Conservation (phyloP, 129 eudicot genomes). For the Apium graveolens region DNA sequence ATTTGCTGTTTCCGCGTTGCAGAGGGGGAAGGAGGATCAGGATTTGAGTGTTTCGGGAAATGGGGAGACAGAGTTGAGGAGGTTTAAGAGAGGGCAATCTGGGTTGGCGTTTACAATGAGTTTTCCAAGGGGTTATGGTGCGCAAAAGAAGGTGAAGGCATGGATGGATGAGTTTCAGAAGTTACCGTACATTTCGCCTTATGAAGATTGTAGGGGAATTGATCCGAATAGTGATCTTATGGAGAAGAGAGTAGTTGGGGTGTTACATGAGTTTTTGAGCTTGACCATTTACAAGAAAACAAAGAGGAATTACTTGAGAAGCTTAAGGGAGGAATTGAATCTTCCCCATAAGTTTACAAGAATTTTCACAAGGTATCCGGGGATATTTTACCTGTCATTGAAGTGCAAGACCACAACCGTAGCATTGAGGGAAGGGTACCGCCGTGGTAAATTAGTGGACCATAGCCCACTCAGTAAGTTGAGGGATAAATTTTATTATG, state of each 20-base stretch:
- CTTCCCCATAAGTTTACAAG: constrained; percentile 88
- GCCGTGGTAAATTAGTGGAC: constrained; percentile 57
- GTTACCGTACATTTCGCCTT: constrained; percentile 82
- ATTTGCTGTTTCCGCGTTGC: constrained; percentile 58
- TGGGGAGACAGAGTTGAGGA: constrained; percentile 18
- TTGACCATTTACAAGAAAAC: constrained; percentile 90
- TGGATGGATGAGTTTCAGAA: constrained; percentile 99
- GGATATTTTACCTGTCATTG: constrained; percentile 77
- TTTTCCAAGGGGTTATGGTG: constrained; percentile 92
- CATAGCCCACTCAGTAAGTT: constrained; percentile 47
- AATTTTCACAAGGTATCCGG: constrained; percentile 80
- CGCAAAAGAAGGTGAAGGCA: constrained; percentile 78
- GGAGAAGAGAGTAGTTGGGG: constrained; percentile 90
- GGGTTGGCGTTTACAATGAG: constrained; percentile 62
- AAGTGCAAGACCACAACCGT: constrained; percentile 96
- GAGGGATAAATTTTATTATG: constrained; percentile 81
- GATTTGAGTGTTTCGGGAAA: constrained; percentile 12
- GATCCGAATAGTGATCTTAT: constrained; percentile 82
- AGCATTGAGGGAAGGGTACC: constrained; percentile 76
- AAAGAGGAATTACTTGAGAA: constrained; percentile 77
- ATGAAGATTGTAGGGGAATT: constrained; percentile 74
- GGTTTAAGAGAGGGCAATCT: constrained; percentile 49
- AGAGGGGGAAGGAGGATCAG: constrained; percentile 41
- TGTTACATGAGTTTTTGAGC: constrained; percentile 78
- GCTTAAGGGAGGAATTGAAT: constrained; percentile 71